phyloP scores from a whole-genome alignment of 2,329 filamentous ascomycete genomes.

The Ascochyta clinopodiicola region DNA sequence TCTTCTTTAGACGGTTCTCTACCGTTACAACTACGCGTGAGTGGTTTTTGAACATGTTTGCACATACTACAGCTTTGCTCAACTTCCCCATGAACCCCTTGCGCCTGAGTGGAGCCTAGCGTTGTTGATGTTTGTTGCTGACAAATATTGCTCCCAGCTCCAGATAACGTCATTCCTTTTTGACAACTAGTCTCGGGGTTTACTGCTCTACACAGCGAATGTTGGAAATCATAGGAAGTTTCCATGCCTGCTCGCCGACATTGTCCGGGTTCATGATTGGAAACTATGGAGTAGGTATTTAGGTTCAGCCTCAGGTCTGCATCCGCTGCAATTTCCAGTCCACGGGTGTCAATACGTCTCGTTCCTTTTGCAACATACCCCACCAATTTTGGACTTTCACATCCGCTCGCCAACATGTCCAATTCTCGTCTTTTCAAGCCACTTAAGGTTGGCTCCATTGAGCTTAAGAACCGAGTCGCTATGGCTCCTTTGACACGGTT shows the following conservation, averaged over 20 bases:
- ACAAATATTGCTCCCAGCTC: constrained; percentile 1
- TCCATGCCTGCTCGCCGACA: constrained; percentile 22
- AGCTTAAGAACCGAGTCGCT: constrained; percentile 44
- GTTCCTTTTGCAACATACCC: not conserved
- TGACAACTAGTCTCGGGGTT: constrained; percentile 2
- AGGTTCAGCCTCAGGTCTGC: constrained; percentile 5
- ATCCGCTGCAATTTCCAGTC: not conserved
- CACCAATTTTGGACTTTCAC: not conserved
- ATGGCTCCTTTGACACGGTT: constrained; percentile 51
- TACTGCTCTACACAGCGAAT: constrained; percentile 5
- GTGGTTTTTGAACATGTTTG: not conserved
- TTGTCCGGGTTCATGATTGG: constrained; percentile 19
- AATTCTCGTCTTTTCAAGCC: constrained; percentile 44
- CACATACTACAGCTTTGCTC: not conserved
- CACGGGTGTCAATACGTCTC: not conserved
- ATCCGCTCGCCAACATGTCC: constrained; percentile 26
- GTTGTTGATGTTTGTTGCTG: not conserved
- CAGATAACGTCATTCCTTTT: constrained; percentile 10
- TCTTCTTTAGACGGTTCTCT: constrained; percentile 13
- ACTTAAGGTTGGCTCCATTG: constrained; percentile 43
- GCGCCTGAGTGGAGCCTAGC: not conserved
- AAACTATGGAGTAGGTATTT: constrained; percentile 18
- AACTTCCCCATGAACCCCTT: not conserved
- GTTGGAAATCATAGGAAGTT: constrained; percentile 18
- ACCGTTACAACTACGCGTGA: not conserved